Base-by-base conservation (phyloP, 179 eudicot genomes). In the Camellia oleifera region DNA sequence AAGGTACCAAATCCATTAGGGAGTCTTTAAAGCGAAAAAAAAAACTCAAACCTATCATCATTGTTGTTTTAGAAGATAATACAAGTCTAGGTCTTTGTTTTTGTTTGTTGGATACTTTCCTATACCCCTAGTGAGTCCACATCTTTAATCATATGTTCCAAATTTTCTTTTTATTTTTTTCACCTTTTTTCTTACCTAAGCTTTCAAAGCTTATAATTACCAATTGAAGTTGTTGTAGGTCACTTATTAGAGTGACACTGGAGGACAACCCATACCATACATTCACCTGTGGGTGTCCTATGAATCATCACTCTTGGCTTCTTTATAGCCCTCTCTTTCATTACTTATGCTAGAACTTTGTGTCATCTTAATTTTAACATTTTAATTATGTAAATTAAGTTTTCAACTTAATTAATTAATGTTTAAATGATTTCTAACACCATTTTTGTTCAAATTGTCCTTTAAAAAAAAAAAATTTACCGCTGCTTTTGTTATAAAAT, bases 21-120 rank as follows among this genome's bases (percentile, higher is more conserved):
- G 40, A 32, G 40, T 32, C 40, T 32, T 1, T 32, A 32, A 32
- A 32, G 40, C 40, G 40, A 32, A 32, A 32, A 32, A 53, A 79
- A 74, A 80, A 52, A 0, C 18, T 74, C 73, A 74, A 80, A 65
- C 44, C 14, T 1, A 11, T 56, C 67, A 80, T 75, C 44, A 67
- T 32, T 80, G 40, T 26, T 78, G 80, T 70, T 74, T 72, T 60
- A 68, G 78, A 80, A 80, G 74, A 78, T 53, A 10, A 78, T 53
- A 10, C 11, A 2, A 73, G 26, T 52, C 23, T n/a, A 4, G 13
- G 2, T 48, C 74, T 48, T 54, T 67, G 9, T 74, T 20, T 26
- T 79, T 71, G 50, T 69, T 50, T 48, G 57, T 80, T 61, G 72
- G 72, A 74, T 72, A 15, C 82, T 79, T 65, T 67, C 74, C 74